Percentiles rank a stretch among this genome's conserved stretches.
phyloP scores from a whole-genome alignment of 257 asterid species.

The Solanum dulcamara region DNA sequence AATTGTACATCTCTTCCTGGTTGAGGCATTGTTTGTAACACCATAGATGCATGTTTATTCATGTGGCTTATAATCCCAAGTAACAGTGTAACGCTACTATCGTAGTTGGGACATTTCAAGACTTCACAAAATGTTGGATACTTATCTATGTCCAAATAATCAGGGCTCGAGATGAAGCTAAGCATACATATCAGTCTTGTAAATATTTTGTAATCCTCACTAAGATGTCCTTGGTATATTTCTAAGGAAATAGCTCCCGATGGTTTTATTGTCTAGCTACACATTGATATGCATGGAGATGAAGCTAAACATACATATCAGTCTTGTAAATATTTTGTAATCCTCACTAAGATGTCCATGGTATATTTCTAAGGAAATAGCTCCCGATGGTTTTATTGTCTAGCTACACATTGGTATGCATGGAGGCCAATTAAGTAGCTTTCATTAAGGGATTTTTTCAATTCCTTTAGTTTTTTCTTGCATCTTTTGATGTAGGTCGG shows the following conservation, averaged over 20 bases:
- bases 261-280: neutral
- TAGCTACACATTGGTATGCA: neutral
- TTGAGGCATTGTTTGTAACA: neutral
- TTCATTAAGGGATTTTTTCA: neutral
- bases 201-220: neutral
- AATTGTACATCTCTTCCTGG: neutral
- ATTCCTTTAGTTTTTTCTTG: neutral
- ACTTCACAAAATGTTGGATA: neutral
- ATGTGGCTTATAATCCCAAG: neutral
- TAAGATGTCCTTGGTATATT: neutral
- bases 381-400: neutral
- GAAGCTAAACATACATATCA: neutral
- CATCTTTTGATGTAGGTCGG: neutral
- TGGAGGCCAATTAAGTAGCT: neutral
- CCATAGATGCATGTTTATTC: neutral
- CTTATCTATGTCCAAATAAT: neutral
- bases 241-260: neutral
- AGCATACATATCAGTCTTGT: neutral
- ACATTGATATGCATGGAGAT: neutral
- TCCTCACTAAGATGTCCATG: neutral
- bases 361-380: neutral
- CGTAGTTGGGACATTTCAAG: neutral
- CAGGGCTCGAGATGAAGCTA: neutral
- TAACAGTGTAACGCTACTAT: neutral
- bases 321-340: neutral